Evolutionary conservation across 352 stramenopile species (phyloP), one percentile per base, ranked within the genome.

Genomic region (Phytophthora podocarpi): DNA sequence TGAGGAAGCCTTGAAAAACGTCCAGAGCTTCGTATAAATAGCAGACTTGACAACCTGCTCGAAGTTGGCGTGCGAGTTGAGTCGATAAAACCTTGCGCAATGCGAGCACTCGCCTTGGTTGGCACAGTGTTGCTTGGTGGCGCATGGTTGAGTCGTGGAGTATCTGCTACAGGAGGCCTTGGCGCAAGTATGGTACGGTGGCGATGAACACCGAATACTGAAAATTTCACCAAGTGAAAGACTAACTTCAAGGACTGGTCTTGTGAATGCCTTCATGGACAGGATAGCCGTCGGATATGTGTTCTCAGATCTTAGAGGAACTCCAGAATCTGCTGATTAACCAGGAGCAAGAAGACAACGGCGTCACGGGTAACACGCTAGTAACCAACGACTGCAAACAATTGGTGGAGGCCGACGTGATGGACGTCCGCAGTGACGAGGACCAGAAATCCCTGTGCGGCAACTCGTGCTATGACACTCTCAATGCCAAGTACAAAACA

Each of bases 401-500:
- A 28, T 63, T 94, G 15, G 66, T 88, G 0, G 42, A 78, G 1
- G 68, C 80, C 55, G 86, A 87, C 53, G 67, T 92, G 26, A 70
- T 92, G 59, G 54, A 67, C 36, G 60, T 64, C 24, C 76, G 76
- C 46, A 74, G 45, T 5, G 78, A 92, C n/a, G 69, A 86, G 20
- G 76, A 72, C 2, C 85, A 94, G 49, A 65, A 80, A 31, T 60
- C 67, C 1, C 49, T 93, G 2, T 93, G 85, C 59, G 64, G 61
- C 13, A 92, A 93, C 57, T 59, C 68, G 28, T 94, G 83, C 58
- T 94, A 77, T 54, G 18, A 57, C 10, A 76, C 50, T 15, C 40
- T 90, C 30, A 85, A 72, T 24, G 30, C 36, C 13, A 94, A 91
- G 63, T 91, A 91, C 68, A 80, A 82, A 20, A 69, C 52, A 6